A percentile compares a stretch with the other conserved stretches of the same genome.
These are phyloP conservation scores for Mycena rebaudengoi DNA, from an alignment of 768 basidiomycete genomes.

Conservation along the genomic window DNA sequence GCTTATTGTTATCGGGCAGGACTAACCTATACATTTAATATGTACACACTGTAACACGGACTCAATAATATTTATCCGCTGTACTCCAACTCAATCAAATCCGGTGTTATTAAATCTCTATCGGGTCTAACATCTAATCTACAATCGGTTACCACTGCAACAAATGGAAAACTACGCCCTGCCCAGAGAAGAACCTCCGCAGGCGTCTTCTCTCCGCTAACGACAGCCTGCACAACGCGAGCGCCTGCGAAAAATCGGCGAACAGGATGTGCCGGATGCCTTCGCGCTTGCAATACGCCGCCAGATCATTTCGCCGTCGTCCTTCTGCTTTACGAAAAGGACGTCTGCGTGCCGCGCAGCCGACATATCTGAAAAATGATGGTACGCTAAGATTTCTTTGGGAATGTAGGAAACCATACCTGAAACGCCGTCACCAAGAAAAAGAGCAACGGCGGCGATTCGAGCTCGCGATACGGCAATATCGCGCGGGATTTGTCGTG, in stretches of 20 bases:
- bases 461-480: constrained; percentile 82
- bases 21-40: too few species aligned
- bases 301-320: constrained; percentile 87
- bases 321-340: constrained; percentile 91
- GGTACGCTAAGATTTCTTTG: too few species aligned
- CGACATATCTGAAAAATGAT: constrained; percentile 92
- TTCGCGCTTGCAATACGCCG: constrained; percentile 80
- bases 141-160: too few species aligned
- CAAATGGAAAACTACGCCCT: too few species aligned
- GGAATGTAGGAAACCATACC: constrained; percentile 62
- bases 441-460: constrained; percentile 81
- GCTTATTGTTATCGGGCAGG: too few species aligned
- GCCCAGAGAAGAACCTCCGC: constrained; percentile 52
- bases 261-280: constrained; percentile 85
- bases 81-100: too few species aligned
- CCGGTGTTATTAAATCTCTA: too few species aligned
- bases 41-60: too few species aligned
- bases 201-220: constrained; percentile 72
- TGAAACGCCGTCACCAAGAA: constrained; percentile 99
- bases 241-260: constrained; percentile 70
- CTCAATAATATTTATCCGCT: too few species aligned
- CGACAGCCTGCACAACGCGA: constrained; percentile 70
- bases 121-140: too few species aligned
- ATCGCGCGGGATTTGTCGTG: constrained; percentile 98
- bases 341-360: constrained; percentile 93